These are phyloP conservation scores for Flaveria sonorensis DNA, from an alignment of 129 eudicot genomes.

Conservation along the genomic window DNA sequence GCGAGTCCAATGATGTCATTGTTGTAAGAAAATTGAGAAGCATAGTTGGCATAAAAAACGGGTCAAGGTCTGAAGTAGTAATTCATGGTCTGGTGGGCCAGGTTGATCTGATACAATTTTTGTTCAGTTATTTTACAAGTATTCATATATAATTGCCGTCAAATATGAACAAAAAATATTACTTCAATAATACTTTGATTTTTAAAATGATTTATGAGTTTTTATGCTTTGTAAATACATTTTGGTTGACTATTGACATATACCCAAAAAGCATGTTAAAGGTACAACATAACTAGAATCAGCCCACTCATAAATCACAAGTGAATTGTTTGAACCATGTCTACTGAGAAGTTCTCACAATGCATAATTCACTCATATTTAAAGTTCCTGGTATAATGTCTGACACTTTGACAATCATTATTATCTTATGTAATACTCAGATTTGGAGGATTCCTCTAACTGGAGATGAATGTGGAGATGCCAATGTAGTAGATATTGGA, in stretches of 20 bases:
- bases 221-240: background rate
- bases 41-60: background rate
- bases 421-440: conserved; percentile 34
- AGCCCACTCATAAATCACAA: background rate
- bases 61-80: background rate
- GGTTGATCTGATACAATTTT: background rate
- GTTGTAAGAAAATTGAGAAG: background rate
- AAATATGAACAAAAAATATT: background rate
- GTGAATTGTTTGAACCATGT: background rate
- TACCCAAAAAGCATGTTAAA: background rate
- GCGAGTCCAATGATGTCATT: conserved; percentile 8
- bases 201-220: background rate
- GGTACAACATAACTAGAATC: background rate
- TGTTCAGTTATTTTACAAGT: background rate
- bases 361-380: background rate
- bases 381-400: background rate
- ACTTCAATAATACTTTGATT: background rate
- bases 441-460: conserved; percentile 74
- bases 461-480: conserved; percentile 78
- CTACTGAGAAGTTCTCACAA: background rate
- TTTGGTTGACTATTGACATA: conserved; percentile 5
- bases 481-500: conserved; percentile 68
- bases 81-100: background rate
- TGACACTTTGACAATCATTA: background rate
- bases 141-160: background rate